phyloP scores from a whole-genome alignment of 2,329 filamentous ascomycete species.

The Dothideomycetes sp. region DNA sequence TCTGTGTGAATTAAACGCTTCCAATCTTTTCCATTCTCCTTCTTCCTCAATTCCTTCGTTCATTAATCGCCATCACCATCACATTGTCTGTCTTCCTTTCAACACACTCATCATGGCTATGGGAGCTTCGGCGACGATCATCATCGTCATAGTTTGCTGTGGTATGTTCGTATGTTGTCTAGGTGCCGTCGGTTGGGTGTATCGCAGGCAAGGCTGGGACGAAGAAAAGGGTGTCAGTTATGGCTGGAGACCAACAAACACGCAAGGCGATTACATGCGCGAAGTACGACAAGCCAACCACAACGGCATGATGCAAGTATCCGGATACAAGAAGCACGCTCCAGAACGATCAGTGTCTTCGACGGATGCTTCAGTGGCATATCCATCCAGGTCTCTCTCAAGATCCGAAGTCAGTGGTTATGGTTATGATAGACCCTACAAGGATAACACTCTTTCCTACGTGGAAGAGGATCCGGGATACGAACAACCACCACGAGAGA shows the following conservation, averaged over 20 bases:
- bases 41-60: not conserved
- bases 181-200: not conserved
- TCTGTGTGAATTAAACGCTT: not conserved
- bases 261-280: slow-evolving; percentile 8
- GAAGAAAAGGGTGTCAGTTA: not conserved
- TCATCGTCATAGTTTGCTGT: slow-evolving; percentile 9
- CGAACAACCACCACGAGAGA: too few species aligned
- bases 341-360: too few species aligned
- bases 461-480: too few species aligned
- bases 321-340: not conserved
- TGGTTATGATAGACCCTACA: too few species aligned
- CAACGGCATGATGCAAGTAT: slow-evolving; percentile 1
- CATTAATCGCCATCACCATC: not conserved
- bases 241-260: slow-evolving; percentile 6
- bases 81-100: not conserved
- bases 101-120: not conserved
- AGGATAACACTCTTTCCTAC: too few species aligned
- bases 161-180: slow-evolving; percentile 4
- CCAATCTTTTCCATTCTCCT: not conserved
- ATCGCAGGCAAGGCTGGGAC: not conserved
- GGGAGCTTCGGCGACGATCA: not conserved
- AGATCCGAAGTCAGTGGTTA: too few species aligned
- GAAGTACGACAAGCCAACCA: slow-evolving; percentile 1
- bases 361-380: too few species aligned
- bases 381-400: too few species aligned